Evolutionary conservation across 1,284 basidiomycete genomes (phyloP).

Genomic region (Cutaneotrichosporon spelunceum): DNA sequence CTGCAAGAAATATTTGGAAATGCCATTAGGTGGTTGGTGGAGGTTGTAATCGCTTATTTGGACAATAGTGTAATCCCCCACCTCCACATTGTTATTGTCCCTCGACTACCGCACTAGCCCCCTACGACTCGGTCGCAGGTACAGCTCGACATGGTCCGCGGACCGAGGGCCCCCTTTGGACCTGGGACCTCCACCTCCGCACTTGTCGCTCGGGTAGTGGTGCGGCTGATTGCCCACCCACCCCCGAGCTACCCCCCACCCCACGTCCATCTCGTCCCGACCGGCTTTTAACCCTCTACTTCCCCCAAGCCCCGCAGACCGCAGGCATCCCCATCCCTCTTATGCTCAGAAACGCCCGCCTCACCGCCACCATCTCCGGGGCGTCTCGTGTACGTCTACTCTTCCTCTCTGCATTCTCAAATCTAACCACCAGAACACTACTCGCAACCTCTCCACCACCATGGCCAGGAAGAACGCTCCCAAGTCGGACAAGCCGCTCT

Average conservation of each 20-base stretch:
- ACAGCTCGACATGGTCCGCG: no score
- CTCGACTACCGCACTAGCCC: no score
- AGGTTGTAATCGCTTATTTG: no score
- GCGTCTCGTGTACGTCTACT: slow-evolving; percentile 11
- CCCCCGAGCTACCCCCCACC: neutral
- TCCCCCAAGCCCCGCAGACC: neutral
- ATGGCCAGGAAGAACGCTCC: slow-evolving; percentile 15
- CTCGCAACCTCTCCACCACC: slow-evolving; percentile 16
- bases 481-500: slow-evolving; percentile 58
- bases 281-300: neutral
- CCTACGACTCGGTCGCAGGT: no score
- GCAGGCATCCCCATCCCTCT: neutral
- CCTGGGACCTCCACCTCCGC: no score
- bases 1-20: no score
- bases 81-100: no score
- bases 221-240: neutral
- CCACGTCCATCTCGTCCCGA: neutral
- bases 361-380: slow-evolving; percentile 3
- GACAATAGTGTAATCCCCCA: no score
- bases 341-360: slow-evolving; percentile 1
- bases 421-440: slow-evolving; percentile 8
- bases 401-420: neutral
- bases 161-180: no score
- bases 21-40: no score
- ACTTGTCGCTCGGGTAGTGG: neutral